Conservation (phyloP, 2,329 filamentous ascomycete genomes). For the Zasmidium citrigriseum region DNA sequence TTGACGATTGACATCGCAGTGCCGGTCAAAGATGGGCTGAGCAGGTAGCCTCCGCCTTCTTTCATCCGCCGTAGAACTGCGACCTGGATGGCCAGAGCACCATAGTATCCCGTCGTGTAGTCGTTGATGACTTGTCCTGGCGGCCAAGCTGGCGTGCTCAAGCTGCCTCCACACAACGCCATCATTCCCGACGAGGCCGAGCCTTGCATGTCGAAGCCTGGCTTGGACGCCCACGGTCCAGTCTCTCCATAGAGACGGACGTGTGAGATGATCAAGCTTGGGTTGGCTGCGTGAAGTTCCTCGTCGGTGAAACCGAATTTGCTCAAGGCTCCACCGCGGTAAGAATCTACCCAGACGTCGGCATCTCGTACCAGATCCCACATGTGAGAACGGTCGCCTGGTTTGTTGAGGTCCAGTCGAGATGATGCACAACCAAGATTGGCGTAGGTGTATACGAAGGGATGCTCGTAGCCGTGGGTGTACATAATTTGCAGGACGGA, state of each 20-base stretch:
- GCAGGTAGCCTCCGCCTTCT: constrained; percentile 10
- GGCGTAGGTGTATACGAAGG: constrained; percentile 12
- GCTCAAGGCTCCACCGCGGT: constrained; percentile 10
- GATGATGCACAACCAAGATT: constrained; percentile 13
- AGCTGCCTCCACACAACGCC: constrained; percentile 4
- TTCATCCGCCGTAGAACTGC: constrained; percentile 9
- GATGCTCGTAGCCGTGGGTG: constrained; percentile 14
- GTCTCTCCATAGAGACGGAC: constrained; percentile 8
- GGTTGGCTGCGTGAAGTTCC: constrained; percentile 5
- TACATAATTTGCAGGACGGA: constrained; percentile 15
- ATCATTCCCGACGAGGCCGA: constrained; percentile 12
- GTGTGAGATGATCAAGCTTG: constrained; percentile 12
- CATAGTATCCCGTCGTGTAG: constrained; percentile 12
- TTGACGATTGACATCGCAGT: constrained; percentile 12
- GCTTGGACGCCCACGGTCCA: constrained; percentile 9
- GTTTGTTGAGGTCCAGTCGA: constrained; percentile 8
- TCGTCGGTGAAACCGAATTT: constrained; percentile 12
- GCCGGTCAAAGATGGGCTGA: constrained; percentile 8
- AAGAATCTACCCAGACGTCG: constrained; percentile 13
- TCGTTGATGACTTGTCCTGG: constrained; percentile 12
- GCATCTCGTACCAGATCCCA: constrained; percentile 8
- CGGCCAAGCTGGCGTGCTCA: constrained; percentile 5
- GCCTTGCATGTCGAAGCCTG: constrained; percentile 15
- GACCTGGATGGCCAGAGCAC: constrained; percentile 11
- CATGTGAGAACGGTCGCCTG: constrained; percentile 1